Conservation (phyloP, 2,329 filamentous ascomycete species). For the Stachybotrys chlorohalonatus region DNA sequence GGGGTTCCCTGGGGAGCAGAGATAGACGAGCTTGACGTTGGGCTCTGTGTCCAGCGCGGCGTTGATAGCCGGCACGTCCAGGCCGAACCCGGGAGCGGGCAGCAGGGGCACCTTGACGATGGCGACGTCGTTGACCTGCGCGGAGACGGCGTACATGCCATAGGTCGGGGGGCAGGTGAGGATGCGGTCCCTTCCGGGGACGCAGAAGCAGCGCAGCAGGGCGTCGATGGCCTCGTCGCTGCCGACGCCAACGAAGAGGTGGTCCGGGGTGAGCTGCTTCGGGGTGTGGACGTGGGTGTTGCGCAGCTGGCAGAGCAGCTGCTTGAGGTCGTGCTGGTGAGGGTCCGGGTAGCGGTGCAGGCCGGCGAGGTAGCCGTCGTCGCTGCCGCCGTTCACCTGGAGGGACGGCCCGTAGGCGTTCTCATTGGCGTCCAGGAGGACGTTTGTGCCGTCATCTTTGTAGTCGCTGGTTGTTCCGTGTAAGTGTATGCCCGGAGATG, state of each 20-base stretch:
- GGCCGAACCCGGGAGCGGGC: constrained; percentile 59
- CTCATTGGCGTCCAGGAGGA: constrained; percentile 95
- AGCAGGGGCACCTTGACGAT: constrained; percentile 81
- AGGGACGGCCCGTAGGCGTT: constrained; percentile 89
- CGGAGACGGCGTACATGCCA: constrained; percentile 95
- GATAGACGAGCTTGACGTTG: constrained; percentile 78
- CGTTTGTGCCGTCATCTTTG: constrained; percentile 94
- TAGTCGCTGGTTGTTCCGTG: constrained; percentile 62
- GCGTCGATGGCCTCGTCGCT: constrained; percentile 97
- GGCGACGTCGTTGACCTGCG: constrained; percentile 84
- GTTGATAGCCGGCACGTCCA: constrained; percentile 63
- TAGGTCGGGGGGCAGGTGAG: constrained; percentile 95
- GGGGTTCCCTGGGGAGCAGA: constrained; percentile 93
- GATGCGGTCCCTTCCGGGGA: constrained; percentile 79
- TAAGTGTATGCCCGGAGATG: constrained; percentile 4
- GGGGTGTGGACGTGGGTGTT: constrained; percentile 76
- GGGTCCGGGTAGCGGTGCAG: constrained; percentile 95
- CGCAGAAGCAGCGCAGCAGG: constrained; percentile 85
- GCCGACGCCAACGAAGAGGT: constrained; percentile 91
- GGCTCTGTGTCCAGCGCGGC: constrained; percentile 49
- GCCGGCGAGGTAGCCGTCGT: constrained; percentile 48
- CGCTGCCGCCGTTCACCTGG: constrained; percentile 33
- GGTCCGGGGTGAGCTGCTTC: constrained; percentile 63
- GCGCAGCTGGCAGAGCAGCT: constrained; percentile 75
- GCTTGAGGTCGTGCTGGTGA: constrained; percentile 81